Evolutionary conservation across 306 rosid genomes (phyloP).

Genomic region (Malus sieversii): DNA sequence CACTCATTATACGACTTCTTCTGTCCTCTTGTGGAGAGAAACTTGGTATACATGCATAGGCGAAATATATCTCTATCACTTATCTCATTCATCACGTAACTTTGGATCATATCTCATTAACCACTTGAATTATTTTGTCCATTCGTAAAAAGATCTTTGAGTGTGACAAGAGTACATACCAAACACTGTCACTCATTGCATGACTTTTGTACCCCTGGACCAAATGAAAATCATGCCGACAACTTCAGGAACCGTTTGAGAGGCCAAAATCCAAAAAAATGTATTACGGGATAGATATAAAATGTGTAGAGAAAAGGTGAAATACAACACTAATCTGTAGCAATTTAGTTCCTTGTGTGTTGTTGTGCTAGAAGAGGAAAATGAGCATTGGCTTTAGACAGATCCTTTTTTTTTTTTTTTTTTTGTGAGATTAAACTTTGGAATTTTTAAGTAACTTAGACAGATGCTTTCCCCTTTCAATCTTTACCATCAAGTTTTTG

Average conservation of each 20-base stretch:
- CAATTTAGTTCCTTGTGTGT: not conserved
- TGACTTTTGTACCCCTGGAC: too few relatives aligned
- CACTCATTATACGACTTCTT: too few relatives aligned
- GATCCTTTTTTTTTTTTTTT: not conserved
- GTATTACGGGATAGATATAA: not conserved
- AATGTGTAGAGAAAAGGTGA: not conserved
- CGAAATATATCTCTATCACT: not conserved
- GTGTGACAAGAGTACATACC: too few relatives aligned
- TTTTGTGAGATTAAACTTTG: not conserved
- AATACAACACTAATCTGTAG: not conserved
- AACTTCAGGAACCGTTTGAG: not conserved
- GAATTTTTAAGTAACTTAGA: not conserved
- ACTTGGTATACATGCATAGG: too few relatives aligned
- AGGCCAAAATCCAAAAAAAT: not conserved
- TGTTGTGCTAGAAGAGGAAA: not conserved
- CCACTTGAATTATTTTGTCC: rapidly evolving
- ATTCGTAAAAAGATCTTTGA: too few relatives aligned
- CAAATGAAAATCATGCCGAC: not conserved
- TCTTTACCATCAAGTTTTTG: too few relatives aligned
- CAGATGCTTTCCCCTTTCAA: not conserved
- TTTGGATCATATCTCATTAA: not conserved
- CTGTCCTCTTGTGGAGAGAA: not conserved
- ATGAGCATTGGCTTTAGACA: not conserved
- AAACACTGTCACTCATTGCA: too few relatives aligned
- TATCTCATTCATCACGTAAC: not conserved